Conservation (phyloP, 148 eudicot genomes). For the Vaccinium vitisidaea region DNA sequence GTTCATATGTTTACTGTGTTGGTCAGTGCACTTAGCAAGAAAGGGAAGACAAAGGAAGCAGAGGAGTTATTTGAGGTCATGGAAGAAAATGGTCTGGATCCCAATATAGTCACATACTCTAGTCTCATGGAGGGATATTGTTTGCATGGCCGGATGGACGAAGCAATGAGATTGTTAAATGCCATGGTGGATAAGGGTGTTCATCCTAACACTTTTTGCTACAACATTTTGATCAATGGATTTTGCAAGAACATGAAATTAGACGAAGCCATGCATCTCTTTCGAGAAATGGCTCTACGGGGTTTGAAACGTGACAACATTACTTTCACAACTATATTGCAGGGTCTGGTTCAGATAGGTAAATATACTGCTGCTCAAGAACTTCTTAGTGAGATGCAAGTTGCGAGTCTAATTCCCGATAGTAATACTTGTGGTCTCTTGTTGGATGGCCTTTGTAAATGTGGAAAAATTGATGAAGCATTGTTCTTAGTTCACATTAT, state of each 20-base stretch:
- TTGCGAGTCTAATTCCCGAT: neutral
- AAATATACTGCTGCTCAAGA: neutral
- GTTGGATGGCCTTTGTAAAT: no score
- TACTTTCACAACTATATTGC: neutral
- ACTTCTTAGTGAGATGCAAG: constrained; percentile 8
- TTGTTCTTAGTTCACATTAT: no score
- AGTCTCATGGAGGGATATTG: constrained; percentile 14
- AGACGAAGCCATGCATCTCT: constrained; percentile 15
- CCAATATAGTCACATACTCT: constrained; percentile 6
- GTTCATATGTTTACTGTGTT: neutral
- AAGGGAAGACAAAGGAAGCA: constrained; percentile 12
- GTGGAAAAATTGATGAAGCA: no score
- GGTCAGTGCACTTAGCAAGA: constrained; percentile 1
- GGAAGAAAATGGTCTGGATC: neutral
- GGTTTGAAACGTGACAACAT: constrained; percentile 9
- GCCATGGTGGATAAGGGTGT: neutral
- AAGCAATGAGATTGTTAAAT: neutral
- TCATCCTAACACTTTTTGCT: neutral
- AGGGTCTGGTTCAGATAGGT: no score
- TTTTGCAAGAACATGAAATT: constrained; percentile 13
- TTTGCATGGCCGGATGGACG: constrained; percentile 11
- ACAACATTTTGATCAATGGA: constrained; percentile 12
- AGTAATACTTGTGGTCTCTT: neutral
- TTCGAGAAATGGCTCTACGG: neutral
- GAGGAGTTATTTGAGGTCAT: neutral